These are phyloP conservation scores for Podospora didyma DNA, from an alignment of 495 filamentous ascomycete species.

Conservation along the genomic window DNA sequence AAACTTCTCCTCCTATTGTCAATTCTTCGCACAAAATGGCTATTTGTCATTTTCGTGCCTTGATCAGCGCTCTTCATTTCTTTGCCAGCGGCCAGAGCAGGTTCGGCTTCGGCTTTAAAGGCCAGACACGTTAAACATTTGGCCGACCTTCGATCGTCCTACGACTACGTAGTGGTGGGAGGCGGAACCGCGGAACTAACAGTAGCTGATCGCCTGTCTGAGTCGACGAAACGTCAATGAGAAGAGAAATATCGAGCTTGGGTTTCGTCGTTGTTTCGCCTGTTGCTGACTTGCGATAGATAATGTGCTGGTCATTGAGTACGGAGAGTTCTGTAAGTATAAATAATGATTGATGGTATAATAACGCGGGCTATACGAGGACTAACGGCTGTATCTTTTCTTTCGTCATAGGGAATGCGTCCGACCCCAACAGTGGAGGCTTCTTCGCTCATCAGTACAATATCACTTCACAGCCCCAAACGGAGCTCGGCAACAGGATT, in stretches of 20 bases:
- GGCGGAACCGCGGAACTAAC: conserved; percentile 71
- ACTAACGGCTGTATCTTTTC: too few relatives aligned
- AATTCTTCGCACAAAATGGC: too few relatives aligned
- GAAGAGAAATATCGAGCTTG: conserved; percentile 18
- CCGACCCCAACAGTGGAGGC: background rate
- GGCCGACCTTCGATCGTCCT: conserved; percentile 28
- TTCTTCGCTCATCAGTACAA: conserved; percentile 7
- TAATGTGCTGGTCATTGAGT: background rate
- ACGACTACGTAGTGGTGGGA: conserved; percentile 79
- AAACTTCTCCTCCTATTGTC: too few relatives aligned
- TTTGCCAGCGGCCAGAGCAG: background rate
- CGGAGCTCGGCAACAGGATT: conserved; percentile 26
- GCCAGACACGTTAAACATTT: background rate
- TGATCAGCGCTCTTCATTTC: background rate
- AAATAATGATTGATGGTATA: too few relatives aligned
- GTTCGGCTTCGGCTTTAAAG: background rate
- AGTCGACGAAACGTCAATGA: conserved; percentile 44
- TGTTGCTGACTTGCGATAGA: conserved; percentile 38
- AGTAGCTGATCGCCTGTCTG: conserved; percentile 1
- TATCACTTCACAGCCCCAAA: conserved; percentile 12
- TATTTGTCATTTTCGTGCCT: background rate
- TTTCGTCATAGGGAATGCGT: conserved; percentile 1
- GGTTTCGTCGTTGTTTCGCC: too few relatives aligned
- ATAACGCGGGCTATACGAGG: too few relatives aligned
- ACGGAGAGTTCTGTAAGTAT: background rate